Evolutionary conservation across 495 filamentous ascomycete genomes (phyloP).

Genomic region (Penicillium taxi): DNA sequence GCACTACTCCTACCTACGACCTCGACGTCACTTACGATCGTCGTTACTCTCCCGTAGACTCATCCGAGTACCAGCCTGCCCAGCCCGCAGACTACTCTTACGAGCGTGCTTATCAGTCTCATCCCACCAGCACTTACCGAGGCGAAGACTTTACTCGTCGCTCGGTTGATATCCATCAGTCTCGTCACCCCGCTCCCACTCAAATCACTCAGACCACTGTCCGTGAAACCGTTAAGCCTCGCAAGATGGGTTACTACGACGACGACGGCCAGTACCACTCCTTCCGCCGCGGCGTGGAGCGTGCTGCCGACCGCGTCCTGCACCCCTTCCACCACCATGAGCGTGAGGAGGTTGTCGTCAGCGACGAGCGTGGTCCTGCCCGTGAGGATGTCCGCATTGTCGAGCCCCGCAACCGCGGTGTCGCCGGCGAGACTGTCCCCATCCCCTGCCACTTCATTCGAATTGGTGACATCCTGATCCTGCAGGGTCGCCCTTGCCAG

Average conservation of each 20-base stretch:
- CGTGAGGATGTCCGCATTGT: constrained; percentile 46
- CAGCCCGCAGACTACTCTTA: constrained; percentile 23
- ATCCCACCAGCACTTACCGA: constrained; percentile 24
- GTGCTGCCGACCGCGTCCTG: constrained; percentile 70
- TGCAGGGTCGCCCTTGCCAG: constrained; percentile 98
- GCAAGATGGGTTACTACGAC: constrained; percentile 99
- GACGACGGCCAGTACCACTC: constrained; percentile 94
- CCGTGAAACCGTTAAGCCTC: constrained; percentile 28
- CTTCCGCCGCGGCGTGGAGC: constrained; percentile 79
- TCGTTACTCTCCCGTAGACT: constrained; percentile 33
- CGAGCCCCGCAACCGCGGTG: constrained; percentile 41
- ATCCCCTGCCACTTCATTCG: constrained; percentile 99
- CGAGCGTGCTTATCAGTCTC: constrained; percentile 21
- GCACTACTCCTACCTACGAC: constrained; percentile 61
- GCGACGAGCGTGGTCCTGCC: constrained; percentile 33
- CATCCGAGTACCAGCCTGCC: constrained; percentile 23
- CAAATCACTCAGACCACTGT: constrained; percentile 29
- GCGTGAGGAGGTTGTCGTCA: constrained; percentile 50
- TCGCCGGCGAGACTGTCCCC: constrained; percentile 76
- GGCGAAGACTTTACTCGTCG: constrained; percentile 23
- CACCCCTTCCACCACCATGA: constrained; percentile 59
- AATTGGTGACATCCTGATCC: constrained; percentile 95
- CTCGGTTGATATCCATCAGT: constrained; percentile 45
- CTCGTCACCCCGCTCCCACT: constrained; percentile 26
- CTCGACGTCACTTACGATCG: constrained; percentile 52